phyloP scores from a whole-genome alignment of 2,329 filamentous ascomycete species.

The Thielaviopsis ethacetica region DNA sequence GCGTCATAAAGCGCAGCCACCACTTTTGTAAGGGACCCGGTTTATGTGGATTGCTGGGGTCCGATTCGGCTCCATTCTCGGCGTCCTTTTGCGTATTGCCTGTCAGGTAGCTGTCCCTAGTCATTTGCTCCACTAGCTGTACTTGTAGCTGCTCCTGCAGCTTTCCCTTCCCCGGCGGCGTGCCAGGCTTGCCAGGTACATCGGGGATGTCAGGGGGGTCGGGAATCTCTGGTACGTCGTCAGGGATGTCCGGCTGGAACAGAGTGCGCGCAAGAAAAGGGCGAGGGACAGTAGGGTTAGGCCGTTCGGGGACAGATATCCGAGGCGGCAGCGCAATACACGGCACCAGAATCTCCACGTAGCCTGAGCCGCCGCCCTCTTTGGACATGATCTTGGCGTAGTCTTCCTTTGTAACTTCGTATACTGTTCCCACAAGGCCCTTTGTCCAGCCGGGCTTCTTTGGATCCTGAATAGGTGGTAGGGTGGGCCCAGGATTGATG shows the following conservation, averaged over 20 bases:
- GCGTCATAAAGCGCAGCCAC: slow-evolving; percentile 29
- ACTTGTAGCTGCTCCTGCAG: neutral
- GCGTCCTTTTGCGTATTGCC: slow-evolving; percentile 4
- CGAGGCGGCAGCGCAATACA: slow-evolving; percentile 53
- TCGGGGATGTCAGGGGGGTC: slow-evolving; percentile 18
- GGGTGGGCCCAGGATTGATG: slow-evolving; percentile 8
- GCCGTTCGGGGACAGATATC: slow-evolving; percentile 45
- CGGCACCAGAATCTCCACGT: slow-evolving; percentile 65
- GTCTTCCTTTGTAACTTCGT: slow-evolving; percentile 74
- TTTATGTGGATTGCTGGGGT: slow-evolving; percentile 16
- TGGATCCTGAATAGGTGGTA: slow-evolving; percentile 9
- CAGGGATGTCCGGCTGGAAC: slow-evolving; percentile 27
- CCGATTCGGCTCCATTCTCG: slow-evolving; percentile 12
- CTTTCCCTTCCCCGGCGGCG: slow-evolving; percentile 7
- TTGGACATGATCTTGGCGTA: slow-evolving; percentile 77
- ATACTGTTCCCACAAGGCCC: slow-evolving; percentile 81
- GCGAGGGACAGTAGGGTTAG: slow-evolving; percentile 34
- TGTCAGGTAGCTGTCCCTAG: neutral
- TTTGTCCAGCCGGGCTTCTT: slow-evolving; percentile 45
- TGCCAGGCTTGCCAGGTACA: slow-evolving; percentile 15
- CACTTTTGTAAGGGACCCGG: slow-evolving; percentile 18
- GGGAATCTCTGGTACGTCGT: slow-evolving; percentile 32
- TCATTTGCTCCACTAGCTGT: neutral
- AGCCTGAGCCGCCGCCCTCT: slow-evolving; percentile 74
- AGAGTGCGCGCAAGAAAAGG: slow-evolving; percentile 77